Conservation (phyloP, 805 yeast species). For the Candida suzukii region DNA sequence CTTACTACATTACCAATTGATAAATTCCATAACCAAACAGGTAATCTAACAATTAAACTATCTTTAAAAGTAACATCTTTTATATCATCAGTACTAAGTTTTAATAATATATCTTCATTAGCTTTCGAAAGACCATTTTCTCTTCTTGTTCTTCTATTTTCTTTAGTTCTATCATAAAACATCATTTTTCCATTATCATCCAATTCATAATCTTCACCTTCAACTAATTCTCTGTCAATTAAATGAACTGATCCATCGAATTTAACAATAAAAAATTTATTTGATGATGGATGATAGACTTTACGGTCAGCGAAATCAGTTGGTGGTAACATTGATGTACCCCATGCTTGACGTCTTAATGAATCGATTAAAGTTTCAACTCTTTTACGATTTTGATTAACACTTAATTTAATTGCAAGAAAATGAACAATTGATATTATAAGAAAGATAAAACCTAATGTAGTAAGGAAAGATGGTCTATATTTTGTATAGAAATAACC, state of each 20-base stretch:
- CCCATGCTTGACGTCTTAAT: slow-evolving; percentile 49
- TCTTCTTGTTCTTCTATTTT: slow-evolving; percentile 12
- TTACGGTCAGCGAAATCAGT: slow-evolving; percentile 39
- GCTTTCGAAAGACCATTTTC: slow-evolving; percentile 2
- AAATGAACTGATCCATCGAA: slow-evolving; percentile 51
- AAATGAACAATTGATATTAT: slow-evolving; percentile 54
- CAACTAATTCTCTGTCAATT: slow-evolving; percentile 31
- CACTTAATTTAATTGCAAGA: slow-evolving; percentile 44
- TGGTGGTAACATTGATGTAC: slow-evolving; percentile 40
- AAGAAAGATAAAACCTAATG: slow-evolving; percentile 42
- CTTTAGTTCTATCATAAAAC: slow-evolving; percentile 3
- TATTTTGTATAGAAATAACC: slow-evolving; percentile 60
- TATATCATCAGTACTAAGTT: slow-evolving; percentile 41
- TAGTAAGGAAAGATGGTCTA: slow-evolving; percentile 56
- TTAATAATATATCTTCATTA: slow-evolving; percentile 29
- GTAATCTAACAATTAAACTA: slow-evolving; percentile 34
- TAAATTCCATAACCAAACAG: slow-evolving; percentile 37
- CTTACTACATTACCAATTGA: slow-evolving; percentile 27
- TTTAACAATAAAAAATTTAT: slow-evolving; percentile 47
- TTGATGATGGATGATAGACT: slow-evolving; percentile 33
- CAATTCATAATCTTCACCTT: slow-evolving; percentile 14
- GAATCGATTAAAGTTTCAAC: slow-evolving; percentile 41
- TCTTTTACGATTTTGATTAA: slow-evolving; percentile 50
- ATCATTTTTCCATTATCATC: slow-evolving; percentile 13
- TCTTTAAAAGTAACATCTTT: slow-evolving; percentile 43